These are phyloP conservation scores for Pleurotus pulmonarius DNA, from an alignment of 768 basidiomycete species.

Conservation along the genomic window DNA sequence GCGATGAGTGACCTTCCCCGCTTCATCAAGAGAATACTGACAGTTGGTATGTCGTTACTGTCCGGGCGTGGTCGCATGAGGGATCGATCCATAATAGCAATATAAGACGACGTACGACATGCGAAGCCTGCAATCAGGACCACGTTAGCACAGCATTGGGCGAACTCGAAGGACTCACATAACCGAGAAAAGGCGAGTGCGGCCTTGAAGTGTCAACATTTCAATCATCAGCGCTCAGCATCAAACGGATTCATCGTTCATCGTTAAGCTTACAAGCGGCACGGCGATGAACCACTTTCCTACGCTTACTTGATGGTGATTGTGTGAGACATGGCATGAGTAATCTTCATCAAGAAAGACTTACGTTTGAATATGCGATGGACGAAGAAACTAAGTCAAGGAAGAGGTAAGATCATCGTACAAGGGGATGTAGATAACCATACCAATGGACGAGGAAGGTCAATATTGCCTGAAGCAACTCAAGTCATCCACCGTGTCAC, in stretches of 20 bases:
- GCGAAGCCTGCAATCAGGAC: conserved; percentile 10
- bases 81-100: background rate
- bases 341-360: background rate
- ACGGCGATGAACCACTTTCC: conserved; percentile 28
- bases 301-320: conserved; percentile 26
- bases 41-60: conserved; percentile 26
- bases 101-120: conserved; percentile 6
- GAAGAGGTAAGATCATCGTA: background rate
- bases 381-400: conserved; percentile 27
- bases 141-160: background rate
- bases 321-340: conserved; percentile 5
- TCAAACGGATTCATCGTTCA: too few species aligned
- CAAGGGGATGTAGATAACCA: background rate
- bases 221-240: too few species aligned
- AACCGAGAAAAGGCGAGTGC: conserved; percentile 30
- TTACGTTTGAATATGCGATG: conserved; percentile 39
- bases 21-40: conserved; percentile 8
- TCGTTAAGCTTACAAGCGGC: conserved; percentile 24
- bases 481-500: too few species aligned
- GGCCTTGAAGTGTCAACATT: conserved; percentile 2
- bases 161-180: conserved; percentile 5
- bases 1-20: background rate
- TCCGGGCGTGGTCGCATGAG: background rate
- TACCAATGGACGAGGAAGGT: conserved; percentile 15
- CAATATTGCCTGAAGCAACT: conserved; percentile 8